Conservation (phyloP, 2,329 filamentous ascomycete genomes). For the Fusarium duplospermum region DNA sequence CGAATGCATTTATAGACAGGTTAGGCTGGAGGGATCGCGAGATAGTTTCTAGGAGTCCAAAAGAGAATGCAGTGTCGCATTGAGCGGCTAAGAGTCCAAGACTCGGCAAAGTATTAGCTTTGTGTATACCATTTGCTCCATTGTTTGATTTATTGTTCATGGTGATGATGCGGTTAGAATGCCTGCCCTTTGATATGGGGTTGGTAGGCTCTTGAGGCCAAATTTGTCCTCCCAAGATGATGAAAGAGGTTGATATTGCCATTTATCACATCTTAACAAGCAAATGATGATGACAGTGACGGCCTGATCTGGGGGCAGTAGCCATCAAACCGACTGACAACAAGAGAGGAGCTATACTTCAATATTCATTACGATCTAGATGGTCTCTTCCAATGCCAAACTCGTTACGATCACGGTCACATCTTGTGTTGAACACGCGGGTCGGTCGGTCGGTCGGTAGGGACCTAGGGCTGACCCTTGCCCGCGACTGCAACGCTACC, state of each 20-base stretch:
- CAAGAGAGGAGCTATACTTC: not conserved
- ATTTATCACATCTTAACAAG: not conserved
- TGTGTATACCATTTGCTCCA: conserved; percentile 13
- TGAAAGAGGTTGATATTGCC: not conserved
- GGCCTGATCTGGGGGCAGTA: not conserved
- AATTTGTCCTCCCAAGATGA: not conserved
- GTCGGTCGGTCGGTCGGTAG: not conserved
- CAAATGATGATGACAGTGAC: not conserved
- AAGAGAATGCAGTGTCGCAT: conserved; percentile 30
- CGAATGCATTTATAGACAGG: conserved; percentile 35
- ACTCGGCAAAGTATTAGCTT: conserved; percentile 35
- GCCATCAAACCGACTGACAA: no score
- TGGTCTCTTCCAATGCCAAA: not conserved
- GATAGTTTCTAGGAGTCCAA: conserved; percentile 29
- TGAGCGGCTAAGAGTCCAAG: conserved; percentile 27
- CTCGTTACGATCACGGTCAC: not conserved
- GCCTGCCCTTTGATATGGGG: not conserved
- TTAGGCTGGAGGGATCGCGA: conserved; percentile 28
- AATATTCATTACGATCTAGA: not conserved
- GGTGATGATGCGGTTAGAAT: not conserved
- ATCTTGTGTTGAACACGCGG: not conserved
- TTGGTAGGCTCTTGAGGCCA: not conserved
- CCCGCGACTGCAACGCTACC: conserved; percentile 1
- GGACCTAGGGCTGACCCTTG: conserved; percentile 2
- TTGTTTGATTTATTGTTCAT: conserved; percentile 35